Evolutionary conservation across 2,329 filamentous ascomycete species (phyloP).

Genomic region (Alternaria gaisen): DNA sequence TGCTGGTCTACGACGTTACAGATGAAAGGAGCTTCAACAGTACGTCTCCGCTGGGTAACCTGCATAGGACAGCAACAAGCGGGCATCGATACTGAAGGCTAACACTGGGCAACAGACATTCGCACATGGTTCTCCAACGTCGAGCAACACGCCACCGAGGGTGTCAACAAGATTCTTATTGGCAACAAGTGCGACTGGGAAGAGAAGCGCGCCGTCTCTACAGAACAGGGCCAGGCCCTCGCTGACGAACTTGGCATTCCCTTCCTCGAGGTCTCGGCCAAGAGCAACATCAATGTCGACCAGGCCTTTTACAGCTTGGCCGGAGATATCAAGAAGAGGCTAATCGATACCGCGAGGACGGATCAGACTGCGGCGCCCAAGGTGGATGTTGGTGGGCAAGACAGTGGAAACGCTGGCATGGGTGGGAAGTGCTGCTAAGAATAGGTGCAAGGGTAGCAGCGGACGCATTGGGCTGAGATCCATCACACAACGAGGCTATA

Average conservation of each 20-base stretch:
- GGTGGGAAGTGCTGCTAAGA: constrained; percentile 52
- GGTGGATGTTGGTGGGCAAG: constrained; percentile 48
- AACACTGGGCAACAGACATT: constrained; percentile 72
- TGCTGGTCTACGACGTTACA: constrained; percentile 98
- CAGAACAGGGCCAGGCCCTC: constrained; percentile 89
- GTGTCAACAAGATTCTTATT: constrained; percentile 99
- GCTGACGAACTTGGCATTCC: constrained; percentile 96
- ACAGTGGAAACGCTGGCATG: constrained; percentile 38
- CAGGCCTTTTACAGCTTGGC: constrained; percentile 97
- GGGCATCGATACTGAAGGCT: constrained; percentile 14
- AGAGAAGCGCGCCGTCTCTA: constrained; percentile 94
- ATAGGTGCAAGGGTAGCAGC: neutral
- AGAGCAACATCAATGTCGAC: constrained; percentile 99
- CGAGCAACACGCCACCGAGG: constrained; percentile 96
- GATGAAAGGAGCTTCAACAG: constrained; percentile 96
- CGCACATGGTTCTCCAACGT: constrained; percentile 99
- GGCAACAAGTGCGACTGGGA: constrained; percentile 99
- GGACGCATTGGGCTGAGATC: neutral
- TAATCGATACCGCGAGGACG: constrained; percentile 88
- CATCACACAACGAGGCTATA: constrained; percentile 14
- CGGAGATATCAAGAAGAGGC: constrained; percentile 96
- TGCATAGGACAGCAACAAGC: neutral
- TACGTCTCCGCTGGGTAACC: constrained; percentile 58
- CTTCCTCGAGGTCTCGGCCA: constrained; percentile 97
- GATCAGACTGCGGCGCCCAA: constrained; percentile 57